Evolutionary conservation across 768 basidiomycete genomes (phyloP).

Genomic region (Amanita exitialis): DNA sequence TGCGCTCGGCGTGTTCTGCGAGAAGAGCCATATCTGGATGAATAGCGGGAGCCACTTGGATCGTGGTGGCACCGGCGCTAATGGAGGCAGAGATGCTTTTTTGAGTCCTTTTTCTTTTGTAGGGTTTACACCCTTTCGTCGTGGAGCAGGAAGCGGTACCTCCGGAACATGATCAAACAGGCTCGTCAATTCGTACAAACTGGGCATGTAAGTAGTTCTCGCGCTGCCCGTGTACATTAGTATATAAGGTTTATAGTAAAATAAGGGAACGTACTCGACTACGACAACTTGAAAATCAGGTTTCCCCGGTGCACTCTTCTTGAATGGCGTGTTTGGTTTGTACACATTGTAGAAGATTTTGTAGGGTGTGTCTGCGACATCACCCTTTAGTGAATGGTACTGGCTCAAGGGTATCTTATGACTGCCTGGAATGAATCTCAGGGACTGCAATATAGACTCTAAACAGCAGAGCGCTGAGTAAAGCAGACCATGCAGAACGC

Average conservation of each 20-base stretch:
- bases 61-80: neutral
- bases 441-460: slow-evolving; percentile 60
- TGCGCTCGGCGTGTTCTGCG: slow-evolving; percentile 8
- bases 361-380: slow-evolving; percentile 44
- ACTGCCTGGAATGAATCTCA: slow-evolving; percentile 66
- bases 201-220: slow-evolving; percentile 73
- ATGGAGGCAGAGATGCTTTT: neutral
- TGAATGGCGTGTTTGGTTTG: slow-evolving; percentile 82
- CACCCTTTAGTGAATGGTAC: slow-evolving; percentile 9
- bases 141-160: slow-evolving; percentile 48
- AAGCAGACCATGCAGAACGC: neutral
- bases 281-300: slow-evolving; percentile 87
- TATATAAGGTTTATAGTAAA: neutral
- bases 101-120: slow-evolving; percentile 1
- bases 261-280: slow-evolving; percentile 52
- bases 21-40: slow-evolving; percentile 10
- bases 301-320: slow-evolving; percentile 61
- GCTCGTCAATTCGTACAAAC: slow-evolving; percentile 63
- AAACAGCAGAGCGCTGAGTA: slow-evolving; percentile 1
- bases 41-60: neutral
- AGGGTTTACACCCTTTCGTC: neutral
- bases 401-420: slow-evolving; percentile 37
- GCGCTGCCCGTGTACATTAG: slow-evolving; percentile 38
- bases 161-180: slow-evolving; percentile 68
- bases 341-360: slow-evolving; percentile 83